Evolutionary conservation across 495 filamentous ascomycete genomes (phyloP).

Genomic region (Rusavskia elegans): DNA sequence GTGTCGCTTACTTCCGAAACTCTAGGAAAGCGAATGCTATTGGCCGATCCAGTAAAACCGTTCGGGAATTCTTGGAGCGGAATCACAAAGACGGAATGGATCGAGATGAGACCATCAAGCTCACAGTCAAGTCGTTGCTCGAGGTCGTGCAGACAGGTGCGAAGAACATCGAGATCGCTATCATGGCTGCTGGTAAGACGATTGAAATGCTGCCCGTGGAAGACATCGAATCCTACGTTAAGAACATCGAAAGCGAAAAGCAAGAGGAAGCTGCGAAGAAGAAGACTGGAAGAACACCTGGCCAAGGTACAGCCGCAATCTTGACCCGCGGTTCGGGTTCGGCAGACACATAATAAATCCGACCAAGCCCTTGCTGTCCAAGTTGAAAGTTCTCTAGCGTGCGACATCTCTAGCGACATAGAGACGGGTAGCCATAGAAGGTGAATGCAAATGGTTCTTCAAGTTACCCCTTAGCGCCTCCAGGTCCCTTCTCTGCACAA

Average conservation of each 20-base stretch:
- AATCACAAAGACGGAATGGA: slow-evolving; percentile 98
- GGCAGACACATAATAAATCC: slow-evolving; percentile 15
- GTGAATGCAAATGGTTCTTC: too few species aligned
- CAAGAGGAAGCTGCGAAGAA: slow-evolving; percentile 95
- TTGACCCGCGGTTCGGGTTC: slow-evolving; percentile 47
- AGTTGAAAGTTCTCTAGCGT: neutral
- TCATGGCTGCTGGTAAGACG: slow-evolving; percentile 87
- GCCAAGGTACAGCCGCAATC: slow-evolving; percentile 64
- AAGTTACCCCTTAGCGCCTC: too few species aligned
- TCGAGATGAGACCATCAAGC: slow-evolving; percentile 85
- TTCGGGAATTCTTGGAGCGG: slow-evolving; percentile 91
- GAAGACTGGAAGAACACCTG: slow-evolving; percentile 68
- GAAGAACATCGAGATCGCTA: slow-evolving; percentile 98
- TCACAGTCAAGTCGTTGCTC: slow-evolving; percentile 92
- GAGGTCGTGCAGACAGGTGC: slow-evolving; percentile 98
- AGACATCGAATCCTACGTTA: slow-evolving; percentile 90
- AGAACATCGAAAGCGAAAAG: slow-evolving; percentile 97
- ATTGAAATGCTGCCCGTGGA: slow-evolving; percentile 92
- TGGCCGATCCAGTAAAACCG: slow-evolving; percentile 93
- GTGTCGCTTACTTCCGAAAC: too few species aligned
- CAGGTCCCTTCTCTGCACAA: too few species aligned
- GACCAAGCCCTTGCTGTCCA: neutral
- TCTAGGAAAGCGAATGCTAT: slow-evolving; percentile 97
- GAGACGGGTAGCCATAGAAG: too few species aligned
- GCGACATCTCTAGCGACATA: neutral